Percentiles rank a stretch among this genome's conserved stretches.
phyloP scores from a whole-genome alignment of 257 asterid species.

The Leptodermis oblonga region DNA sequence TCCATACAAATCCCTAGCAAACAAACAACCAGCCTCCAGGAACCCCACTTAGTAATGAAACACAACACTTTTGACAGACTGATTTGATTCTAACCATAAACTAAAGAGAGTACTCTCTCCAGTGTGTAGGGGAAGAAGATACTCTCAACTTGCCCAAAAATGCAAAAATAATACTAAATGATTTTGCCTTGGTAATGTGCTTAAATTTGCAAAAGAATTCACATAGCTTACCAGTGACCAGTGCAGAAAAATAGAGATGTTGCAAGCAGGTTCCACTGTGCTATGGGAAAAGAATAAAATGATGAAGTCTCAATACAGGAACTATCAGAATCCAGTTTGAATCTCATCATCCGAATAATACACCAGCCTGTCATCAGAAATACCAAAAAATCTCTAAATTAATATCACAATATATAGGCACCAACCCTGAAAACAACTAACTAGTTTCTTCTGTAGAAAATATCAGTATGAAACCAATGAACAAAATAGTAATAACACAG shows the following conservation, averaged over 20 bases:
- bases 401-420: slow-evolving; percentile 11
- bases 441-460: background rate
- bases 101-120: background rate
- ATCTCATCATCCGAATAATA: slow-evolving; percentile 45
- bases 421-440: slow-evolving; percentile 2
- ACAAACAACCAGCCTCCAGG: background rate
- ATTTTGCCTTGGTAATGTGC: background rate
- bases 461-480: background rate
- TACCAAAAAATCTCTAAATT: slow-evolving; percentile 15
- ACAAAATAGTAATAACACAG: background rate
- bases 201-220: slow-evolving; percentile 12
- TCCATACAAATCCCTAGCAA: background rate
- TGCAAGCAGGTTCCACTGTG: slow-evolving; percentile 82
- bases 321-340: slow-evolving; percentile 31
- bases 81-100: background rate
- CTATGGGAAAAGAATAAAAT: slow-evolving; percentile 59
- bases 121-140: background rate
- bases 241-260: slow-evolving; percentile 85
- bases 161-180: background rate
- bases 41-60: background rate
- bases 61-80: background rate
- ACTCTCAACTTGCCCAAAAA: background rate
- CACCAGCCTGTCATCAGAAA: slow-evolving; percentile 64
- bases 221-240: slow-evolving; percentile 78
- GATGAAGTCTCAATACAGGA: slow-evolving; percentile 36